Percentiles rank a stretch among this genome's conserved stretches.
Conservation (phyloP, 2,329 filamentous ascomycete species). For the Aspergillus sp. region DNA sequence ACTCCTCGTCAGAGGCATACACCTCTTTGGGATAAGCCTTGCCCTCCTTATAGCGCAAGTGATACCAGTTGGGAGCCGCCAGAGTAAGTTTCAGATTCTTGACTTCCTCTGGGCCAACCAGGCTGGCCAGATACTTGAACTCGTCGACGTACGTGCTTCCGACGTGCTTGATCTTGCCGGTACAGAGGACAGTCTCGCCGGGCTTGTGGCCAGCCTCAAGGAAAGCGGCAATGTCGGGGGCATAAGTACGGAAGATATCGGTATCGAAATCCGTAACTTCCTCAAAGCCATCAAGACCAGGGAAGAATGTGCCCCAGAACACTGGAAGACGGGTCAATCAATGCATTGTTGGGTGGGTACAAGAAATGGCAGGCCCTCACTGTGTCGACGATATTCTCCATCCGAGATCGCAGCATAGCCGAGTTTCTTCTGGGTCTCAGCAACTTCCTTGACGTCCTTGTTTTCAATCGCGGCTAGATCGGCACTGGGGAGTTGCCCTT, state of each 20-base stretch:
- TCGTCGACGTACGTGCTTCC: conserved; percentile 59
- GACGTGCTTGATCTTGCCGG: conserved; percentile 58
- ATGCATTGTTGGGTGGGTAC: not conserved
- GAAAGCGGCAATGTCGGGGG: conserved; percentile 63
- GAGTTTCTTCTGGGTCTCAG: conserved; percentile 63
- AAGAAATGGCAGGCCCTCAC: conserved; percentile 23
- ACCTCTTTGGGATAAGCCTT: conserved; percentile 57
- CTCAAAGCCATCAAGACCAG: conserved; percentile 55
- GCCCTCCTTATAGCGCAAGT: conserved; percentile 60
- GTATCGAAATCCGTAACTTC: conserved; percentile 50
- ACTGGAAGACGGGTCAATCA: conserved; percentile 28
- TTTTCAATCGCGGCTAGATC: conserved; percentile 64
- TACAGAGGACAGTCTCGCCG: conserved; percentile 57
- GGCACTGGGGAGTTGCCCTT: conserved; percentile 54
- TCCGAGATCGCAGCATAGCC: conserved; percentile 65
- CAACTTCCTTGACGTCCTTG: conserved; percentile 63
- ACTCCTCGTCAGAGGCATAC: conserved; percentile 59
- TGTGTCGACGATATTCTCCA: conserved; percentile 62
- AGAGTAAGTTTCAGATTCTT: conserved; percentile 69
- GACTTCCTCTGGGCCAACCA: conserved; percentile 60
- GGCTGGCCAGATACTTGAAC: conserved; percentile 59
- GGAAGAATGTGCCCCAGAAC: conserved; percentile 60
- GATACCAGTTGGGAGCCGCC: conserved; percentile 68
- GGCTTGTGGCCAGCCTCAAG: conserved; percentile 58
- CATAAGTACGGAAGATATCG: conserved; percentile 58